These are phyloP conservation scores for Trypanosoma melophagium DNA, from an alignment of 208 protist genomes.

Conservation along the genomic window DNA sequence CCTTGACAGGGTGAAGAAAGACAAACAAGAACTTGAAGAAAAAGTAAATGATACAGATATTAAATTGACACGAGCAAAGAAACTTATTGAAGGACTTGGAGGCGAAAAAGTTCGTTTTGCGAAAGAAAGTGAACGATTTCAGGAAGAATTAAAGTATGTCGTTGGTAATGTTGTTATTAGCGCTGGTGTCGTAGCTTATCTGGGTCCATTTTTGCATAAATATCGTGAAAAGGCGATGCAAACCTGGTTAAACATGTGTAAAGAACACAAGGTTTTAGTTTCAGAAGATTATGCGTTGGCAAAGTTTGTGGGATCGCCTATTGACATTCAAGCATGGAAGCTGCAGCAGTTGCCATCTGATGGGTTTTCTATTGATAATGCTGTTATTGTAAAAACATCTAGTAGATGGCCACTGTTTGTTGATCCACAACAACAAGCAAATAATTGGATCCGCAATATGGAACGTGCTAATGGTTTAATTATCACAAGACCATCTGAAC, in stretches of 20 bases:
- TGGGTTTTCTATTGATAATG: conserved; percentile 93
- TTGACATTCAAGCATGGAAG: conserved; percentile 93
- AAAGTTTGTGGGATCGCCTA: conserved; percentile 86
- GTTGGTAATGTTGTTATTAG: conserved; percentile 95
- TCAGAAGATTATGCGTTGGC: conserved; percentile 85
- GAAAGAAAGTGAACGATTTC: conserved; percentile 76
- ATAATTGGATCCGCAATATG: conserved; percentile 93
- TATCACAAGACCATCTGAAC: conserved; percentile 78
- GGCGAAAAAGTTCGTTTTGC: conserved; percentile 94
- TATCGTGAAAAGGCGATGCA: conserved; percentile 83
- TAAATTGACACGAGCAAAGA: conserved; percentile 93
- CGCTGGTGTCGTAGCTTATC: conserved; percentile 94
- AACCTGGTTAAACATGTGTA: conserved; percentile 79
- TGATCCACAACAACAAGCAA: conserved; percentile 95
- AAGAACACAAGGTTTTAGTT: conserved; percentile 67
- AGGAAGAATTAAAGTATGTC: conserved; percentile 82
- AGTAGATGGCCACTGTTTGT: conserved; percentile 92
- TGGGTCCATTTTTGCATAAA: conserved; percentile 94
- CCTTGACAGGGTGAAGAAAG: conserved; percentile 81
- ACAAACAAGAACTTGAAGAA: conserved; percentile 92
- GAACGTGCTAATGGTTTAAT: conserved; percentile 87
- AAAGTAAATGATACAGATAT: conserved; percentile 92
- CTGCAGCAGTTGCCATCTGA: conserved; percentile 92
- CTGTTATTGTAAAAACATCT: conserved; percentile 91
- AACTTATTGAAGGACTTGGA: conserved; percentile 94